A percentile compares a stretch with the other conserved stretches of the same genome.
Evolutionary conservation across 2,329 filamentous ascomycete genomes (phyloP).

Genomic region (Alternaria longipes): DNA sequence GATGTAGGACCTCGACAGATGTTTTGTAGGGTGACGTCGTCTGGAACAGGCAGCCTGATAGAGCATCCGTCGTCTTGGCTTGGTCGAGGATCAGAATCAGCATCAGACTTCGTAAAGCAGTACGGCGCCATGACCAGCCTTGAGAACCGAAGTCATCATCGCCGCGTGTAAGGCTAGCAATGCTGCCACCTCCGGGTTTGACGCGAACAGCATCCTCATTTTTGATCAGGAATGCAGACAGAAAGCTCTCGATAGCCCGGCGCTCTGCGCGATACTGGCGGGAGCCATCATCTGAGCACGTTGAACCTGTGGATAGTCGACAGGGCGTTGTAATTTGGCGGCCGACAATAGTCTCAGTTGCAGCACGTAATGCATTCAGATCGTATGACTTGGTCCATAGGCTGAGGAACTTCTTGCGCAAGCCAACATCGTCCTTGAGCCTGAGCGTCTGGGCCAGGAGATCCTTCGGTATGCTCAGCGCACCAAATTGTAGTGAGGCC

Average conservation of each 20-base stretch:
- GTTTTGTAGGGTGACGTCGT: slow-evolving; percentile 64
- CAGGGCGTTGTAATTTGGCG: slow-evolving; percentile 56
- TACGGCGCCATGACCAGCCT: slow-evolving; percentile 64
- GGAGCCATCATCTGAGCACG: slow-evolving; percentile 46
- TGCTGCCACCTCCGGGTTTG: slow-evolving; percentile 50
- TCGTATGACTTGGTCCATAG: slow-evolving; percentile 69
- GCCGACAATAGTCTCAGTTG: slow-evolving; percentile 68
- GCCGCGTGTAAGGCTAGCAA: slow-evolving; percentile 50
- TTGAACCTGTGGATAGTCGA: slow-evolving; percentile 49
- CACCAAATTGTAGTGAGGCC: slow-evolving; percentile 66
- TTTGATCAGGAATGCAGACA: slow-evolving; percentile 66
- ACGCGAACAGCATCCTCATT: slow-evolving; percentile 64
- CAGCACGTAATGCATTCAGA: slow-evolving; percentile 59
- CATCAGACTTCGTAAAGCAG: slow-evolving; percentile 67
- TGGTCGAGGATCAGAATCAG: slow-evolving; percentile 68
- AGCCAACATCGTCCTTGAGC: slow-evolving; percentile 65
- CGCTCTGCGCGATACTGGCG: slow-evolving; percentile 49
- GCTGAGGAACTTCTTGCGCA: slow-evolving; percentile 65
- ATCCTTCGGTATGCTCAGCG: slow-evolving; percentile 65
- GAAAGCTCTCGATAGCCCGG: slow-evolving; percentile 60
- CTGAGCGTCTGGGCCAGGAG: slow-evolving; percentile 56
- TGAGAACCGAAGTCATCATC: slow-evolving; percentile 55
- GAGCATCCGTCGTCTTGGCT: slow-evolving; percentile 53
- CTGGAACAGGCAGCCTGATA: slow-evolving; percentile 61
- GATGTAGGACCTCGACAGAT: slow-evolving; percentile 63